Evolutionary conservation across 2,329 filamentous ascomycete species (phyloP).

Genomic region (Ceratocystis albifundus): DNA sequence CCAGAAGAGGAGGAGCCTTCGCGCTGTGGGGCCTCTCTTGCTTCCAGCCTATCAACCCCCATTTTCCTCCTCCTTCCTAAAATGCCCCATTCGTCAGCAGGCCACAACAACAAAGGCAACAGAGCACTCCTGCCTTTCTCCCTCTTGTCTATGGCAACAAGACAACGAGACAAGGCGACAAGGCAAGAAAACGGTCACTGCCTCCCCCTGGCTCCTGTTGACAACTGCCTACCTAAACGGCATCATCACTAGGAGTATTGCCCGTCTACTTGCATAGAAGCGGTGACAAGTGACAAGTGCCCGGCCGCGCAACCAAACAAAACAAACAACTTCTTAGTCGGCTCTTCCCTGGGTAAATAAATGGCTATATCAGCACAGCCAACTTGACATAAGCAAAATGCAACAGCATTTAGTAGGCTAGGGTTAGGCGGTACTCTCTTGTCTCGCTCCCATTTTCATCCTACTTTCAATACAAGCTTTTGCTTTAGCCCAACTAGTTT

Average conservation of each 20-base stretch:
- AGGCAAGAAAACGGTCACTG: neutral
- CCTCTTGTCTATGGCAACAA: neutral
- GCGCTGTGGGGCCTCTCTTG: neutral
- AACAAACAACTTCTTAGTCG: neutral
- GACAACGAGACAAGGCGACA: neutral
- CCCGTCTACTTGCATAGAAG: neutral
- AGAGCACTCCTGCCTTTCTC: too few species aligned
- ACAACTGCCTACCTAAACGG: neutral
- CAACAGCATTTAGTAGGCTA: neutral
- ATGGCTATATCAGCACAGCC: neutral
- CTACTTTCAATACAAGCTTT: neutral
- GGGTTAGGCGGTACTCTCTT: neutral
- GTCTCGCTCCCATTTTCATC: neutral
- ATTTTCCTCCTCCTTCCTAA: neutral
- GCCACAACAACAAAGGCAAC: too few species aligned
- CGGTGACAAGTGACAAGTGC: neutral
- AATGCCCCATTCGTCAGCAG: too few species aligned
- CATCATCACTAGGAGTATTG: neutral
- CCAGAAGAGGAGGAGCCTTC: neutral
- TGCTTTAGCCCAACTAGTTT: neutral
- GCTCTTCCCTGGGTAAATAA: slow-evolving; percentile 9
- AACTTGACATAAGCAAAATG: neutral
- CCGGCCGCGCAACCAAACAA: neutral
- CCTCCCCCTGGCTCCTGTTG: neutral
- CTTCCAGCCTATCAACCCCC: neutral